Base-by-base conservation (phyloP, 1,284 basidiomycete species). In the Neonothopanus nambi region DNA sequence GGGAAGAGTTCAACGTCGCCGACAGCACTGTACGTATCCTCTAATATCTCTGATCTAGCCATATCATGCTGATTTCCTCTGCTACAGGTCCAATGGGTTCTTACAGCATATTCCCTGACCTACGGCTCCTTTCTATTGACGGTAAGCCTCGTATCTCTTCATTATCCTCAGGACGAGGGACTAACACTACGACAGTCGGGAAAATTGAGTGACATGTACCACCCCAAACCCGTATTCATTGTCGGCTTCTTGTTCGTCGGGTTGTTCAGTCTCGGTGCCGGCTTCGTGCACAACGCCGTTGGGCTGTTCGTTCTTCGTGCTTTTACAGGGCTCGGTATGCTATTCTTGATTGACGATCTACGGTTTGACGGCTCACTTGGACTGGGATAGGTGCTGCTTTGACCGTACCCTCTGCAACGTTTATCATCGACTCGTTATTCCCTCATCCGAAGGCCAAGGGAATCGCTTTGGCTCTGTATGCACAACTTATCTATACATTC, bases 181-280 rank as follows among this genome's bases (percentile, higher is more conserved):
- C 30, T 33, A 33, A n/a, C 26, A 11, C 12, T 30, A 17, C 30
- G 6, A 5, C 28, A 47, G 44, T n/a, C 24, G 11, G 44, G 44
- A 5, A 23, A 30, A 12, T 12, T 47, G 20, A 24, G 21, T 6
- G 44, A 47, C 26, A 47, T 47, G 24, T 47, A 47, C 28, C 44
- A 47, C 33, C 44, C 44, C 3, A 47, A 47, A 47, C 44, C 44
- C n/a, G 21, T 47, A 2, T 47, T 47, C 44, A 47, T 47, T 18
- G 15, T 36, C 17, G 44, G 44, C 3, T 47, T 47, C 24, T 47
- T 47, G 11, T 20, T 47, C 26, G 44, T 47, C 17, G 44, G 44
- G 8, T 8, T 36, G 7, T 36, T 47, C 21, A 30, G 28, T 33
- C 20, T 47, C 28, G 44, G 44, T 15, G 44, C 44, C 33, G 44